phyloP scores from a whole-genome alignment of 2,329 filamentous ascomycete species.

The Bipolaris oryzae region DNA sequence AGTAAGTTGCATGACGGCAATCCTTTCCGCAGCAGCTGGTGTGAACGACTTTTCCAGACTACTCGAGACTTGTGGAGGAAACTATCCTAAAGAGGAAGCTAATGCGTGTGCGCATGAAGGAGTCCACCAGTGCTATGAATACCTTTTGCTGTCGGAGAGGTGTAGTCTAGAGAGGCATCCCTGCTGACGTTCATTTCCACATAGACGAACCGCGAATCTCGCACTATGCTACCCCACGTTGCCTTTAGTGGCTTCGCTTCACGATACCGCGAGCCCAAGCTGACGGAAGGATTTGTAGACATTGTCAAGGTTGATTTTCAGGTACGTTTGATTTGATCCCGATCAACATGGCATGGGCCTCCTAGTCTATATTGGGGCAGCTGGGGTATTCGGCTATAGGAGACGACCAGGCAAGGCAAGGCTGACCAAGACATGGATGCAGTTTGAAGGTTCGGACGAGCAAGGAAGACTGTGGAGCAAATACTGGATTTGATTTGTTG shows the following conservation, averaged over 20 bases:
- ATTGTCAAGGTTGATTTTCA: constrained; percentile 76
- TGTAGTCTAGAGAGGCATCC: constrained; percentile 6
- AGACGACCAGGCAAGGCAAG: not conserved
- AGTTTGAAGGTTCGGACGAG: constrained; percentile 71
- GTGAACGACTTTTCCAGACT: constrained; percentile 6
- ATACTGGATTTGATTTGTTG: constrained; percentile 69
- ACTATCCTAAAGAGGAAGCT: constrained; percentile 20
- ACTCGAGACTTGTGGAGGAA: constrained; percentile 9
- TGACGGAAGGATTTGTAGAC: constrained; percentile 83
- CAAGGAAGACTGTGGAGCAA: constrained; percentile 74
- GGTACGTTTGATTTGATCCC: constrained; percentile 49
- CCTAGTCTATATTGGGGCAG: not conserved
- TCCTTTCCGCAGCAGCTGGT: constrained; percentile 9
- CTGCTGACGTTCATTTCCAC: constrained; percentile 25
- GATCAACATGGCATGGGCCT: constrained; percentile 2
- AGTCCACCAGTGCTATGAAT: not conserved
- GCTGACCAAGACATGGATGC: constrained; percentile 26
- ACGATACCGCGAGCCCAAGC: constrained; percentile 73
- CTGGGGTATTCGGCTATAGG: not conserved
- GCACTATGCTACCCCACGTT: constrained; percentile 73
- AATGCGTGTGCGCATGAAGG: constrained; percentile 10
- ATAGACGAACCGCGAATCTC: constrained; percentile 81
- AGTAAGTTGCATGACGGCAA: constrained; percentile 38
- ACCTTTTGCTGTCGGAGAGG: not conserved
- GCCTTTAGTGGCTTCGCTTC: constrained; percentile 79